phyloP scores from a whole-genome alignment of 2,329 filamentous ascomycete genomes.

The Botrytis fabae region DNA sequence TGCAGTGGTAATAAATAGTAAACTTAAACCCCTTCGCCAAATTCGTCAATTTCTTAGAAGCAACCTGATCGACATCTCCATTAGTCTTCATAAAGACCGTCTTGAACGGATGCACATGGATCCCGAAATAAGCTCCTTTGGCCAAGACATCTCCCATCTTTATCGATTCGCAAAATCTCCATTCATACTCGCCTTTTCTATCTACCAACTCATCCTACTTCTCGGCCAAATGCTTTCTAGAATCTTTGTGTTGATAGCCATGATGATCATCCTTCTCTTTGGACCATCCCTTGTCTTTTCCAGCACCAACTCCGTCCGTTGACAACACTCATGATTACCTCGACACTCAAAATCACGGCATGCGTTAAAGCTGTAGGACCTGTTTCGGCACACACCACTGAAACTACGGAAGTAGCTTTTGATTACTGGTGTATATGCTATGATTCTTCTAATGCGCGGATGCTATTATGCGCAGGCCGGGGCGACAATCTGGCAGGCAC shows the following conservation, averaged over 20 bases:
- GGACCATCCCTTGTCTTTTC: neutral
- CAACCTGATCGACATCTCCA: conserved; percentile 30
- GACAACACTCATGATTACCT: conserved; percentile 35
- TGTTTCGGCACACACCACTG: conserved; percentile 32
- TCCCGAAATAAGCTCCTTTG: conserved; percentile 35
- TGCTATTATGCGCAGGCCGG: neutral
- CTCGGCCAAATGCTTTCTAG: neutral
- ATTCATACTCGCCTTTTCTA: neutral
- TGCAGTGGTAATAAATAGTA: conserved; percentile 10
- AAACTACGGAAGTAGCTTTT: conserved; percentile 34
- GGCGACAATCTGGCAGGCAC: conserved; percentile 24
- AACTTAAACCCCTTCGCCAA: conserved; percentile 6
- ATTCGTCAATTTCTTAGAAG: conserved; percentile 29
- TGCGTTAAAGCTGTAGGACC: conserved; percentile 30
- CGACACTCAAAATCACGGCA: conserved; percentile 35
- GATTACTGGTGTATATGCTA: conserved; percentile 30
- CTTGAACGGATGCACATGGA: conserved; percentile 36
- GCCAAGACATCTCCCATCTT: conserved; percentile 33
- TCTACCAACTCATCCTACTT: neutral
- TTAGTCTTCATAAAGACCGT: conserved; percentile 38
- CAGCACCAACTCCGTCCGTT: conserved; percentile 29
- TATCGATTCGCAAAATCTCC: conserved; percentile 1
- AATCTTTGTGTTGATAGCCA: neutral
- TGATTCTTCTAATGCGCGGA: neutral
- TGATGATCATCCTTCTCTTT: neutral